Percentiles rank a stretch among this genome's conserved stretches.
Conservation (phyloP, 371 early-diverging fungal species). For the Saksenaea oblongispora region DNA sequence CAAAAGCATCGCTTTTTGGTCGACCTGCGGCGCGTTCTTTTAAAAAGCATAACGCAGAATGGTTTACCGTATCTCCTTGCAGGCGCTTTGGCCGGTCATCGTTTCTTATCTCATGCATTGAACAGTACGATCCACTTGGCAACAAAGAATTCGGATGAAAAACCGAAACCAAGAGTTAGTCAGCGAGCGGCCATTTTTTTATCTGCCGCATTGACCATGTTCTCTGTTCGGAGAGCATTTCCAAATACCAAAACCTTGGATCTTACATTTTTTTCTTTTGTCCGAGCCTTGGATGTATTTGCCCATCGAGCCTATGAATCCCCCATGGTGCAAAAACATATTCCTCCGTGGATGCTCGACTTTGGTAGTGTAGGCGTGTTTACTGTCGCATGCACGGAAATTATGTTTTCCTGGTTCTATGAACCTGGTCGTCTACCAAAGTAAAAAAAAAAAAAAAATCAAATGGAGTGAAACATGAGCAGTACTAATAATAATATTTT, state of each 20-base stretch:
- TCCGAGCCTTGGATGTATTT: constrained; percentile 60
- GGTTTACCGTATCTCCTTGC: constrained; percentile 42
- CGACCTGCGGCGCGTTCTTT: constrained; percentile 23
- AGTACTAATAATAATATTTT: not conserved
- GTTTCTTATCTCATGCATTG: constrained; percentile 18
- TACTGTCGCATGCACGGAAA: constrained; percentile 58
- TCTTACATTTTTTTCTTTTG: constrained; percentile 61
- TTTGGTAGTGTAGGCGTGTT: constrained; percentile 59
- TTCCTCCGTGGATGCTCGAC: constrained; percentile 53
- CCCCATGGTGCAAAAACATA: constrained; percentile 29
- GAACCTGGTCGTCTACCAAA: constrained; percentile 55
- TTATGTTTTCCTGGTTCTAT: constrained; percentile 69
- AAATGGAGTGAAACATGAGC: not conserved
- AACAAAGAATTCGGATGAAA: constrained; percentile 1
- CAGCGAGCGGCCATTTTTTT: constrained; percentile 19
- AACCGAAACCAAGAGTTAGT: not conserved
- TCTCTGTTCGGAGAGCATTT: constrained; percentile 31
- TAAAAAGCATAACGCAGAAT: constrained; percentile 29
- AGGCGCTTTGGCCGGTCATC: constrained; percentile 37
- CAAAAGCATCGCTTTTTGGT: constrained; percentile 18
- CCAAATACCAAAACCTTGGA: constrained; percentile 53
- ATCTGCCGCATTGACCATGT: constrained; percentile 31
- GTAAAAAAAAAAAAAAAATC: constrained; percentile 30
- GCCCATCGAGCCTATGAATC: constrained; percentile 43
- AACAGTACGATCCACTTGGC: not conserved